Percentiles rank a stretch among this genome's conserved stretches.
phyloP scores from a whole-genome alignment of 257 asterid species.

The Solanum boliviense region DNA sequence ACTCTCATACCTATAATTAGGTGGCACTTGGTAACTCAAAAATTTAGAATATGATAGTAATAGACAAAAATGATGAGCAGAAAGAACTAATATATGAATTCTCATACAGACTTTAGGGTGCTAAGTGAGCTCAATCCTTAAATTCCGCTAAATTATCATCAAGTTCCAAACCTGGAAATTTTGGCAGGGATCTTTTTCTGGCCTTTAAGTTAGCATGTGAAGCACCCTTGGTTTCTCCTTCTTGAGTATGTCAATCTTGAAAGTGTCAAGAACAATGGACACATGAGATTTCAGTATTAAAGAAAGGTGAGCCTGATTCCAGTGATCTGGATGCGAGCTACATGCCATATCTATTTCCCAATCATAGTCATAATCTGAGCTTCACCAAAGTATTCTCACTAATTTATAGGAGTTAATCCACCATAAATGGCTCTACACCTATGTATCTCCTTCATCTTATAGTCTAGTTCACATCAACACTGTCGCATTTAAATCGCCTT shows the following conservation, averaged over 20 bases:
- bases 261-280: neutral
- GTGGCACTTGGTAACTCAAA: neutral
- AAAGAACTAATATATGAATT: neutral
- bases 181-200: neutral
- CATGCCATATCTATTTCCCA: neutral
- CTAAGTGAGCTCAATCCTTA: neutral
- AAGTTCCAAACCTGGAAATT: neutral
- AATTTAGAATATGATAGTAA: neutral
- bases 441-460: neutral
- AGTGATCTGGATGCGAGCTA: neutral
- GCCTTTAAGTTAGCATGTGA: neutral
- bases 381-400: neutral
- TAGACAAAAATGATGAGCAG: neutral
- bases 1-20: conserved; percentile 50
- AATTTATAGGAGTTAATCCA: neutral
- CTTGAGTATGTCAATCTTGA: neutral
- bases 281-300: neutral
- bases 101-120: neutral
- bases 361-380: neutral
- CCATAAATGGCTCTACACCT: neutral
- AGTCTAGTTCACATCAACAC: neutral
- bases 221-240: neutral
- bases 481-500: neutral
- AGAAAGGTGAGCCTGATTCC: neutral
- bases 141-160: neutral